These are phyloP conservation scores for Mrakia frigida DNA, from an alignment of 768 basidiomycete genomes.

Conservation along the genomic window DNA sequence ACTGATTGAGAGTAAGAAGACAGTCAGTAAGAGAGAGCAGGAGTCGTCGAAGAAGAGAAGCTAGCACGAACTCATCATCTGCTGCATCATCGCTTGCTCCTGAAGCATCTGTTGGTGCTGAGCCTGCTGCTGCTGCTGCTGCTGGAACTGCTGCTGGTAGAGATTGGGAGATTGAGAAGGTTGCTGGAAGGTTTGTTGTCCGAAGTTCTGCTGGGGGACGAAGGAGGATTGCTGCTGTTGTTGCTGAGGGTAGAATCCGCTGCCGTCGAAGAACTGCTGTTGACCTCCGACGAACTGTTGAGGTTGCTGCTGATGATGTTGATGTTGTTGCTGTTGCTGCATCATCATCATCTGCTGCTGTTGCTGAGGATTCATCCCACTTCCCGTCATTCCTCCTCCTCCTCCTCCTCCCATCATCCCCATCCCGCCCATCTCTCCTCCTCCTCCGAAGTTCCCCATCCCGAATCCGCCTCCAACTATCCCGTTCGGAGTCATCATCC, in stretches of 20 bases:
- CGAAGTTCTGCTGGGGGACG: background rate
- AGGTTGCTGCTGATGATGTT: background rate
- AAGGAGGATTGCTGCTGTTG: slow-evolving; percentile 12
- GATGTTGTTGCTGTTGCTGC: background rate
- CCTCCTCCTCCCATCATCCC: background rate
- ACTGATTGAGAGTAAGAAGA: background rate
- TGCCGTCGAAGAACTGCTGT: background rate
- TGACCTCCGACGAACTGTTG: background rate
- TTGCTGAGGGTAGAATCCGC: background rate
- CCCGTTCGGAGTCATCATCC: slow-evolving; percentile 12
- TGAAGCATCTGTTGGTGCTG: slow-evolving; percentile 5
- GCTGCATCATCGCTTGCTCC: slow-evolving; percentile 10
- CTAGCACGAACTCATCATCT: background rate
- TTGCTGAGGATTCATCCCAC: background rate
- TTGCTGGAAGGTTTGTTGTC: background rate
- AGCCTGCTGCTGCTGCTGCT: background rate
- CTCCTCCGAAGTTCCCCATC: slow-evolving; percentile 33
- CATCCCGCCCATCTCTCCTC: background rate
- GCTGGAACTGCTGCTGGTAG: slow-evolving; percentile 12
- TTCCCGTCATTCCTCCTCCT: background rate
- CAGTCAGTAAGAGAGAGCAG: background rate
- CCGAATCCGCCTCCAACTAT: slow-evolving; percentile 34
- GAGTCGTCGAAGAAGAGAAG: background rate
- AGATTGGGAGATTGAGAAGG: background rate
- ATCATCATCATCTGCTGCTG: background rate